Base-by-base conservation (phyloP, 768 basidiomycete genomes). In the Boletus vinaceobasis region DNA sequence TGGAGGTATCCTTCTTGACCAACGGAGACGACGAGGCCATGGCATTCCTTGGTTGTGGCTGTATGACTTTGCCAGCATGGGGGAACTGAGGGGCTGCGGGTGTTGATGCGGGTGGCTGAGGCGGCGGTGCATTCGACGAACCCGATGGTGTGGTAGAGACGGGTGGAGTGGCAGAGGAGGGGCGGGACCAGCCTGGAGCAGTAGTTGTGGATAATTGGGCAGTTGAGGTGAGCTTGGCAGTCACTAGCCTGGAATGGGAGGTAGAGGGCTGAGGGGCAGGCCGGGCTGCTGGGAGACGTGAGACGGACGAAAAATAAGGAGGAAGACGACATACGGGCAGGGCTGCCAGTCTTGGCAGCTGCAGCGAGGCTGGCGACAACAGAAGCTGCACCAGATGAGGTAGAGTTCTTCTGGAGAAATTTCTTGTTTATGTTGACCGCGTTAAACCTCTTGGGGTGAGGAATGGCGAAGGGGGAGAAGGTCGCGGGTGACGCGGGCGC, bases 381-480 rank as follows among this genome's bases (percentile, higher is more conserved):
- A 19, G 81, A 73, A 35, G 76, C 64, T 26, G 82, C 68, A 44
- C 75, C 72, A 26, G 84, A 77, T 39, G 83, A 75, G 40, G 85
- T 71, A 7, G 84, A 84, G 52, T 87, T 88, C 80, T 95, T 96
- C 76, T 93, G 90, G 40, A 98, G 77, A 72, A 98, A 98, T 73
- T 91, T 93, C 83, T 94, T 96, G 77, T 92, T 96, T 71, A 98
- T 92, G 68, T 93, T 93, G 58, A 93, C 84, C 29, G 92, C 83
- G 67, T 78, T 90, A 72, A 94, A 95, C 65, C 88, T 86, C 78
- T 98, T 98, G 31, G 82, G 81, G 58, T 84, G 86, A 2, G 81
- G 79, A 4, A 71, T 62, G 17, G 65, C 62, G 23, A 72, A 70
- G 15, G 66, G 60, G 11, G 68, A 57, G 40, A 15, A 35, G 8